Evolutionary conservation across 345 rosid species (phyloP).

Genomic region (Acer negundo): DNA sequence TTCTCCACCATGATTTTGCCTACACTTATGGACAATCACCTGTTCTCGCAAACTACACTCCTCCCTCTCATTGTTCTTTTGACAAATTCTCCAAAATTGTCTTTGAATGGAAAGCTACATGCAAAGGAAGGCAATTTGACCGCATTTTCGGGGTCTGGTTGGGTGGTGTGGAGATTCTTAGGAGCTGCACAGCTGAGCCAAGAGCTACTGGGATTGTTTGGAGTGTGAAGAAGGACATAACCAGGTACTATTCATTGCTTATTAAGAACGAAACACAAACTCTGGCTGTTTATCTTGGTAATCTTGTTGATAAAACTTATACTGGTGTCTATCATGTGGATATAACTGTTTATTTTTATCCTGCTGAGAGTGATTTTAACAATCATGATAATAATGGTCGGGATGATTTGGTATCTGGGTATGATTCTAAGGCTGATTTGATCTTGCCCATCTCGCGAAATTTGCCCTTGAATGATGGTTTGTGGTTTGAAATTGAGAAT

Average conservation of each 20-base stretch:
- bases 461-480: constrained; percentile 70
- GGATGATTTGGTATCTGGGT: constrained; percentile 26
- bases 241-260: constrained; percentile 72
- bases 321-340: constrained; percentile 85
- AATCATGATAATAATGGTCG: neutral
- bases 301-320: constrained; percentile 61
- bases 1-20: constrained; percentile 76
- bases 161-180: constrained; percentile 81
- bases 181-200: constrained; percentile 97
- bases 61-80: constrained; percentile 59
- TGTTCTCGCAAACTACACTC: constrained; percentile 63
- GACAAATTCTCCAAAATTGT: constrained; percentile 64
- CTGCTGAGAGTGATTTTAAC: constrained; percentile 27
- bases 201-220: constrained; percentile 68
- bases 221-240: constrained; percentile 77
- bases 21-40: constrained; percentile 71
- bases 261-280: constrained; percentile 53
- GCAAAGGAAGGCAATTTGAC: constrained; percentile 79
- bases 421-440: constrained; percentile 61
- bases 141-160: constrained; percentile 92
- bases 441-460: constrained; percentile 74
- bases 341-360: constrained; percentile 64
- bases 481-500: constrained; percentile 80
- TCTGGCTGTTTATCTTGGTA: constrained; percentile 72
- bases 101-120: constrained; percentile 78